Base-by-base conservation (phyloP, 2,329 filamentous ascomycete species). In the Volutella citrinella region DNA sequence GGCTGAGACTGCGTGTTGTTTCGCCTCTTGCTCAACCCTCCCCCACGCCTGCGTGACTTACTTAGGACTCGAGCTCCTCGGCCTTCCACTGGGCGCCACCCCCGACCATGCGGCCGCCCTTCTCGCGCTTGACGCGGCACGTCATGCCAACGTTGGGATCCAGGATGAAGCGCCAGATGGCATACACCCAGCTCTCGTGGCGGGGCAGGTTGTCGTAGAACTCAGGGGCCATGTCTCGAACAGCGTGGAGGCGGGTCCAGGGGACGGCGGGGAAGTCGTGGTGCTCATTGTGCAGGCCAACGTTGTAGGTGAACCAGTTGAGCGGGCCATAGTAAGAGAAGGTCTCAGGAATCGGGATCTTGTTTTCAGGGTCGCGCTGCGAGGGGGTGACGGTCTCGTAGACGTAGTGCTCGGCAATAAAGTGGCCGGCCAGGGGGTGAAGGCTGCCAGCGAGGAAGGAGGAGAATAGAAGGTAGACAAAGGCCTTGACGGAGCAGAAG, bases 261-360 rank as follows among this genome's bases (percentile, higher is more conserved):
- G 93, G 91, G 28, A 98, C 79, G 29, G 93, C 93, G 10, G 93
- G 93, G 67, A 98, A 98, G 64, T 98, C 93, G 63, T 98, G 93
- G 65, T 98, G 93, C 71, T 98, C 93, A 60, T 98, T 98, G 71
- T 98, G 93, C 55, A 96, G 70, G 33, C 93, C 93, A 27, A 98
- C 93, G 53, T 98, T 98, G 73, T 97, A 98, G 1, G 90, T 95
- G 30, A 98, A 66, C 53, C 89, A 66, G 67, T 98, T 98, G 46
- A 97, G 76, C 1, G 85, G 79, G 1, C 93, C 93, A 60, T 98
- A 98, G 75, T 98, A 98, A 29, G 84, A 91, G 68, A 88, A 98
- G 2, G 93, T 98, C 72, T 98, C 93, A 4, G 93, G 90, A 5
- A 95, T 75, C 12, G 82, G 74, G 25, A 85, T 68, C 24, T 68